Evolutionary conservation across 495 filamentous ascomycete species (phyloP).

Genomic region (Achaetomiella virescens): DNA sequence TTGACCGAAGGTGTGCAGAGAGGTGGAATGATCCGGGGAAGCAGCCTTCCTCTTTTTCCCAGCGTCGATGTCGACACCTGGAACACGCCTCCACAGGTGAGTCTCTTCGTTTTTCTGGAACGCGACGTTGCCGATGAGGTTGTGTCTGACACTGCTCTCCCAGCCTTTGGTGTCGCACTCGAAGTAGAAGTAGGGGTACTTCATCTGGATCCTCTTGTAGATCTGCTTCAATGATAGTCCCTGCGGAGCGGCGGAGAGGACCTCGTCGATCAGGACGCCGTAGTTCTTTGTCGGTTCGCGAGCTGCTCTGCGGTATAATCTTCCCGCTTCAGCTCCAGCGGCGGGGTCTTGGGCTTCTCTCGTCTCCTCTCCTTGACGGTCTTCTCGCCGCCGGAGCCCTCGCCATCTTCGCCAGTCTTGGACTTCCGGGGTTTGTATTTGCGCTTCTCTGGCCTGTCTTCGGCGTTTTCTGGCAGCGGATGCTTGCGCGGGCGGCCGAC

Average conservation of each 20-base stretch:
- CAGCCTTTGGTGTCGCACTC: constrained; percentile 75
- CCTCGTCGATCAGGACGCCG: constrained; percentile 84
- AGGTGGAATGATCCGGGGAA: constrained; percentile 36
- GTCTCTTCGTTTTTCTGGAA: constrained; percentile 74
- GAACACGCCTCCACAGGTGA: constrained; percentile 45
- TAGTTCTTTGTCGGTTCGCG: constrained; percentile 82
- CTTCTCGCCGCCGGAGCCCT: constrained; percentile 40
- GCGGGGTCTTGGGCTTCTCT: constrained; percentile 57
- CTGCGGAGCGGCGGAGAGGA: constrained; percentile 65
- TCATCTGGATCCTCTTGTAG: constrained; percentile 78
- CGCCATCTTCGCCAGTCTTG: constrained; percentile 47
- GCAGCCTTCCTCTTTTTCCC: constrained; percentile 47
- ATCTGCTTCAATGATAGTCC: constrained; percentile 87
- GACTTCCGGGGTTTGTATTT: constrained; percentile 74
- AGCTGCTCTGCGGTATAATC: constrained; percentile 82
- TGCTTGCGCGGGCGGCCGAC: constrained; percentile 53
- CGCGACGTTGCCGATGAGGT: constrained; percentile 79
- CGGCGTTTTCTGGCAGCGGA: constrained; percentile 49
- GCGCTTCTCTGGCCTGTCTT: constrained; percentile 60
- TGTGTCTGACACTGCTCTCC: constrained; percentile 96
- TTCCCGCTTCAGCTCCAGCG: constrained; percentile 55
- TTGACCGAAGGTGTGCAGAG: constrained; percentile 24
- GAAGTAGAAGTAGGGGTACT: constrained; percentile 88
- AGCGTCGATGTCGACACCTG: constrained; percentile 45
- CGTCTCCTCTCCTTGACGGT: constrained; percentile 52